phyloP scores from a whole-genome alignment of 2,329 filamentous ascomycete genomes.

The Diatrype stigma region DNA sequence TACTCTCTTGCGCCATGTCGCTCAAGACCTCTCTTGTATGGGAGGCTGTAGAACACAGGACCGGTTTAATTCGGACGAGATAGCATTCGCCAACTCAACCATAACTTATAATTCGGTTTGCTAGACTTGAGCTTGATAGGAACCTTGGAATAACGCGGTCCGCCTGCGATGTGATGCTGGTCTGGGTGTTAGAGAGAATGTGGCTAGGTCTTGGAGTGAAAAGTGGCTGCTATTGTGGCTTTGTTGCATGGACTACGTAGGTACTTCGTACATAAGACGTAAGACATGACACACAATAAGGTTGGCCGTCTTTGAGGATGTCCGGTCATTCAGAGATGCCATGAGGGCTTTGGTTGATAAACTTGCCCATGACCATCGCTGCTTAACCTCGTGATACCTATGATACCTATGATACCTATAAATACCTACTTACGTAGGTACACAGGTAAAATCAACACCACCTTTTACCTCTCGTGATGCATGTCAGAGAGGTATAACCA shows the following conservation, averaged over 20 bases:
- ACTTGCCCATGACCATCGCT: background rate
- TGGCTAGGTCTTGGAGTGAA: background rate
- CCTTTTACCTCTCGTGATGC: background rate
- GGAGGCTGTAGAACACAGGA: background rate
- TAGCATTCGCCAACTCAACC: no score
- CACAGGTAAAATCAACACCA: background rate
- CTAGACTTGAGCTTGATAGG: no score
- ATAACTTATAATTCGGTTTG: no score
- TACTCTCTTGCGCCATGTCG: conserved; percentile 22
- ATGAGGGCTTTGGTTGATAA: background rate
- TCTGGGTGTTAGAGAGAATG: background rate
- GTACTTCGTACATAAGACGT: background rate
- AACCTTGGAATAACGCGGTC: conserved; percentile 3
- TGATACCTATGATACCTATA: background rate
- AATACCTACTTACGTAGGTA: background rate
- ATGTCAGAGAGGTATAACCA: no score
- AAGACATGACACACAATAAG: background rate
- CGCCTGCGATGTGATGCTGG: background rate
- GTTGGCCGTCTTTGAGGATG: no score
- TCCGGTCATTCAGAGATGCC: no score
- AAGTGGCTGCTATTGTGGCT: background rate
- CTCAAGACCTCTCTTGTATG: background rate
- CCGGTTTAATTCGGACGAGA: no score
- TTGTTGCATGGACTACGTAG: background rate
- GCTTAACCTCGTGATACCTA: background rate